Evolutionary conservation across 768 basidiomycete species (phyloP).

Genomic region (Candolleomyces eurysporus): DNA sequence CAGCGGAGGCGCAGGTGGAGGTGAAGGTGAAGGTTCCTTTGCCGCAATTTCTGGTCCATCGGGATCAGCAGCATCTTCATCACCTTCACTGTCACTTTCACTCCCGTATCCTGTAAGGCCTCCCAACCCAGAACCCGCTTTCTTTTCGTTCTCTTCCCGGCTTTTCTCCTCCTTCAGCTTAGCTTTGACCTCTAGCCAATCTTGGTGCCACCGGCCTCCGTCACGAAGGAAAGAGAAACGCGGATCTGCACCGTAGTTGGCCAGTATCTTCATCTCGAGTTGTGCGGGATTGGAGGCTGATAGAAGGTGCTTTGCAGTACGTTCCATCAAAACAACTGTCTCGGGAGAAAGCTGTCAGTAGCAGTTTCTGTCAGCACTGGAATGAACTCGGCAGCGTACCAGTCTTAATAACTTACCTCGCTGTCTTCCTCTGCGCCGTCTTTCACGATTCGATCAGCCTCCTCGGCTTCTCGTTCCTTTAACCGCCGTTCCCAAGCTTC

Average conservation of each 20-base stretch:
- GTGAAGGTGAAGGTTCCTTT: not conserved
- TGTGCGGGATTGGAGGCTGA: conserved; percentile 76
- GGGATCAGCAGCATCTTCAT: conserved; percentile 16
- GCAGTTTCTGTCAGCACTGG: not conserved
- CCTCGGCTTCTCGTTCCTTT: conserved; percentile 48
- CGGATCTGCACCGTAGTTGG: conserved; percentile 76
- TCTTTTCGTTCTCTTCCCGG: conserved; percentile 23
- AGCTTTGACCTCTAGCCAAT: conserved; percentile 60
- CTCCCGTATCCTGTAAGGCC: conserved; percentile 59
- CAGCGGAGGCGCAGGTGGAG: not conserved
- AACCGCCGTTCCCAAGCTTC: conserved; percentile 64
- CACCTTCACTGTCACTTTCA: conserved; percentile 29
- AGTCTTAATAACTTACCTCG: conserved; percentile 42
- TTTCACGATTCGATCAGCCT: conserved; percentile 35
- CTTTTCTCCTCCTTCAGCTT: conserved; percentile 32
- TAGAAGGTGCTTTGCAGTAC: conserved; percentile 68
- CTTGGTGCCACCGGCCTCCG: conserved; percentile 61
- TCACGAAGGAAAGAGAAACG: conserved; percentile 75
- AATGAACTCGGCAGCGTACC: not conserved
- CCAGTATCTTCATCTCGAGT: conserved; percentile 84
- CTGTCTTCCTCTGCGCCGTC: conserved; percentile 55
- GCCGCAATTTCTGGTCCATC: not conserved
- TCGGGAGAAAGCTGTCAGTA: conserved; percentile 55
- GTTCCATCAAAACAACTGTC: conserved; percentile 57
- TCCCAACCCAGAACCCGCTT: conserved; percentile 36